Conservation (phyloP, 176 grass and related monocot species). For the Carex scoparia region DNA sequence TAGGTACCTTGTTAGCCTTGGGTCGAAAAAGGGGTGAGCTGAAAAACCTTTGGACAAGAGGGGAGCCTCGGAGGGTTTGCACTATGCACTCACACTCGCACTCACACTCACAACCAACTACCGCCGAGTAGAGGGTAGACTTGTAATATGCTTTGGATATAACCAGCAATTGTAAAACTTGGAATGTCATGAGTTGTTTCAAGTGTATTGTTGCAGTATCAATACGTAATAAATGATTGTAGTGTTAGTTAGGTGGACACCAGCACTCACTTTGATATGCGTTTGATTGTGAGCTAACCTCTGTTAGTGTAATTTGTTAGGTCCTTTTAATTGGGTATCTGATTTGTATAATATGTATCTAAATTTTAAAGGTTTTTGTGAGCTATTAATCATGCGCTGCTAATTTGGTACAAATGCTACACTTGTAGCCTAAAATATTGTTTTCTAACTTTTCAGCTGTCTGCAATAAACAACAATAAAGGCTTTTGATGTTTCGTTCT, state of each 20-base stretch:
- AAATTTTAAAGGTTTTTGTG: background rate
- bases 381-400: background rate
- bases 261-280: background rate
- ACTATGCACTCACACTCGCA: slow-evolving; percentile 24
- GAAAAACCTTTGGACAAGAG: slow-evolving; percentile 72
- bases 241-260: background rate
- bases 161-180: background rate
- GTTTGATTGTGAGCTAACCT: background rate
- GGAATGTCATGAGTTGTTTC: background rate
- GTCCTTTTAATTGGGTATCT: background rate
- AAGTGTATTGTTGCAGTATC: background rate
- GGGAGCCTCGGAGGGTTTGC: slow-evolving; percentile 76
- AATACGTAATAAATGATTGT: background rate
- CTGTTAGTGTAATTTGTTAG: slow-evolving; percentile 12
- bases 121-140: background rate
- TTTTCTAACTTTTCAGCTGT: background rate
- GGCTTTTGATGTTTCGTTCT: background rate
- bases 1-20: slow-evolving; percentile 72
- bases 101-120: background rate
- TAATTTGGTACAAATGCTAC: slow-evolving; percentile 3
- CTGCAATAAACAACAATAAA: background rate
- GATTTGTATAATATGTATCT: background rate
- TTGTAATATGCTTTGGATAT: background rate
- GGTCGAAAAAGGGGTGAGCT: slow-evolving; percentile 76
- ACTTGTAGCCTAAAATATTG: background rate